Evolutionary conservation across 2,329 filamentous ascomycete genomes (phyloP), one percentile per base, ranked within the genome.

Genomic region (Alternaria sp.): DNA sequence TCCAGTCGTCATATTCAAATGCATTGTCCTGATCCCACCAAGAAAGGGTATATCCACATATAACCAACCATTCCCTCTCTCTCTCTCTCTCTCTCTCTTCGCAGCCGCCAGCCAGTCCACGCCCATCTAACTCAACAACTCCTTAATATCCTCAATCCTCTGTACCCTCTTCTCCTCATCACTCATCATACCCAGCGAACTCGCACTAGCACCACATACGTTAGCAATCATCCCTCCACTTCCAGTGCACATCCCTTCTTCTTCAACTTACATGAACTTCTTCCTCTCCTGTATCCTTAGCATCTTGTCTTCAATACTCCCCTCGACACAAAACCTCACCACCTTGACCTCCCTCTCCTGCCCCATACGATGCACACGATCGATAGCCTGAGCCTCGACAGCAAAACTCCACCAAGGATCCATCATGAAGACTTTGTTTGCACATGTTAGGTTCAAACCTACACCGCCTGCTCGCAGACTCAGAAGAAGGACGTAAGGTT

Each of bases 341-440:
- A 99, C 93, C 55, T 88, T 86, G 2, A 99, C 95, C 70, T 94
- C 91, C 14, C 88, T 85, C 49, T 90, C 88, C 77, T 99, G 95
- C 0, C 95, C 95, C 91, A 99, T 97, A 8, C 95, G 88, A 80
- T 99, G 95, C 33, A 99, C 93, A 1, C 95, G 91, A 80, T 99
- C 95, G 72, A 99, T 98, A 8, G 95, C 95, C 78, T 99, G 95
- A 5, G 93, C 92, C 79, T 99, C 95, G 11, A 98, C 89, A 0
- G 95, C 93, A 78, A 94, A 99, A 73, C 91, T 96, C 95, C 95
- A 99, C 95, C 95, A 99, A 0, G 95, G 95, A 77, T 99, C 95
- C 95, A 99, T 98, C 91, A 99, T 96, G 80, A 90, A 99, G 5
- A 99, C 96, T 53, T 91, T 84, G 63, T 89, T 92, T 5, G 95